Evolutionary conservation across 768 basidiomycete species (phyloP).

Genomic region (Mycena galopus): DNA sequence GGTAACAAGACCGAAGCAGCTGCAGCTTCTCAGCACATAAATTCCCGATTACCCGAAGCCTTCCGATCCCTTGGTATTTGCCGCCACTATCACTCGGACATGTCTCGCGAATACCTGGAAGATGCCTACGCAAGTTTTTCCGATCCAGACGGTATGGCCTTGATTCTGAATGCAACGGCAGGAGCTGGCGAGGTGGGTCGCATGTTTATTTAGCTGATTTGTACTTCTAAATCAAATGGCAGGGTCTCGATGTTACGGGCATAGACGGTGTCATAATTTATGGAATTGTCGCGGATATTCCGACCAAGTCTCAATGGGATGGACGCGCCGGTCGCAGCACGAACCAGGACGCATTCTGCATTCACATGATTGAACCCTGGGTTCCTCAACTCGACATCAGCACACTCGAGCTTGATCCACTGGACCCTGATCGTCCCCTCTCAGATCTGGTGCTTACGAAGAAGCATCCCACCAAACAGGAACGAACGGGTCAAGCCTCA

Average conservation of each 20-base stretch:
- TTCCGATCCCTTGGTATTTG: background rate
- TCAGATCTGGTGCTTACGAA: background rate
- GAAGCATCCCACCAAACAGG: conserved; percentile 10
- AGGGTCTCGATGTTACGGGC: conserved; percentile 2
- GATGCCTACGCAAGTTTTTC: conserved; percentile 3
- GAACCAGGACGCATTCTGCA: background rate
- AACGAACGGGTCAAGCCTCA: conserved; percentile 3
- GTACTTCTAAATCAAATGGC: background rate
- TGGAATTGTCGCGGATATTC: background rate
- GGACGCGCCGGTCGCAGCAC: background rate
- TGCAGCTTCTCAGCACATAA: background rate
- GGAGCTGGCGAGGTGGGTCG: conserved; percentile 6
- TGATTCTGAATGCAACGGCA: conserved; percentile 8
- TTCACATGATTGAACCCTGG: conserved; percentile 24
- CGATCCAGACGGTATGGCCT: background rate
- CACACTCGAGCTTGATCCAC: background rate
- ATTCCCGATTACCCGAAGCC: background rate
- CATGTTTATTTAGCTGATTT: background rate
- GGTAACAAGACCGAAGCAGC: conserved; percentile 1
- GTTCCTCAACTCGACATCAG: background rate
- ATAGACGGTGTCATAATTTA: conserved; percentile 13
- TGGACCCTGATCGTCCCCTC: conserved; percentile 6
- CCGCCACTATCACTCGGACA: conserved; percentile 14
- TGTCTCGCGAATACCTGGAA: conserved; percentile 17
- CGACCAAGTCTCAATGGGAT: conserved; percentile 3